These are phyloP conservation scores for Sesbania bispinosa DNA, from an alignment of 306 rosid species.

Conservation along the genomic window DNA sequence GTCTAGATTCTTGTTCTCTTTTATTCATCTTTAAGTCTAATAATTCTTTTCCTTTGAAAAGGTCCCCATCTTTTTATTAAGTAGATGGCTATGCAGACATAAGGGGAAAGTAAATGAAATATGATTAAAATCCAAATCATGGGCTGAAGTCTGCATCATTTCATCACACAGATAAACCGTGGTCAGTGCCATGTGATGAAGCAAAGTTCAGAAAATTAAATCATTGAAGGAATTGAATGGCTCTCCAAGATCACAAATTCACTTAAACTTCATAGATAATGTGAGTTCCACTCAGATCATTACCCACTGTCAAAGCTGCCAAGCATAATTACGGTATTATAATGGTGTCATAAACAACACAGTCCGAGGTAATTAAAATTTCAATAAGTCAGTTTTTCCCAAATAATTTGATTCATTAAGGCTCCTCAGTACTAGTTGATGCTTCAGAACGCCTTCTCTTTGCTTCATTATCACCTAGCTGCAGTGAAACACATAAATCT, in stretches of 20 bases:
- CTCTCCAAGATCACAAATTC: slow-evolving; percentile 23
- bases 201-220: slow-evolving; percentile 7
- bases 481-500: slow-evolving; percentile 80
- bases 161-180: no score
- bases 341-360: slow-evolving; percentile 22
- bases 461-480: slow-evolving; percentile 90
- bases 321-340: slow-evolving; percentile 25
- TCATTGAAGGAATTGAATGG: slow-evolving; percentile 2
- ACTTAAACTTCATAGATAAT: slow-evolving; percentile 15
- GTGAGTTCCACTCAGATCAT: slow-evolving; percentile 23
- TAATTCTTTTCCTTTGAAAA: no score
- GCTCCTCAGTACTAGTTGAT: slow-evolving; percentile 67
- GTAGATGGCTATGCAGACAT: no score
- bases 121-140: no score
- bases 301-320: slow-evolving; percentile 25
- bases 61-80: no score
- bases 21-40: no score
- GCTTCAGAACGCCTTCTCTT: slow-evolving; percentile 87
- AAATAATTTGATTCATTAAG: slow-evolving; percentile 36
- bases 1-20: no score
- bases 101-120: no score
- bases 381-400: slow-evolving; percentile 18
- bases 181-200: no score
- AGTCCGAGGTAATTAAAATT: slow-evolving; percentile 7
- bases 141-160: no score